These are phyloP conservation scores for Tolypocladium amazonense DNA, from an alignment of 2,329 filamentous ascomycete species.

Conservation along the genomic window DNA sequence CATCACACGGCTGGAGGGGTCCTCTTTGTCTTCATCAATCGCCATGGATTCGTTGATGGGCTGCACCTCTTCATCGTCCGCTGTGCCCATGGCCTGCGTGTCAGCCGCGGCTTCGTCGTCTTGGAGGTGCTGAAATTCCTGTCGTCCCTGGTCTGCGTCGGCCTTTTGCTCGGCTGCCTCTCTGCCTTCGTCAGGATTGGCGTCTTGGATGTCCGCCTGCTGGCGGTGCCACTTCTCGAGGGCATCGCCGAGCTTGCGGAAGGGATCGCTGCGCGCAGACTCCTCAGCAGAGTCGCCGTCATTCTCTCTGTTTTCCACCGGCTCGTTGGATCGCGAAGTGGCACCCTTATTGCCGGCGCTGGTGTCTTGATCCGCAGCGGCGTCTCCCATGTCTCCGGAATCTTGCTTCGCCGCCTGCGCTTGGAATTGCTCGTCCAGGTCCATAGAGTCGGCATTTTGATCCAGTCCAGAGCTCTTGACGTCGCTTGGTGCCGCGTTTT, in stretches of 20 bases:
- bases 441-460: slow-evolving; percentile 50
- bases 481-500: slow-evolving; percentile 55
- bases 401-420: slow-evolving; percentile 53
- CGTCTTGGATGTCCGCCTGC: slow-evolving; percentile 67
- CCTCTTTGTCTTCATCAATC: slow-evolving; percentile 59
- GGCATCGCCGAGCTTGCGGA: slow-evolving; percentile 90
- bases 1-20: slow-evolving; percentile 34
- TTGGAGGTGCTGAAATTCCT: slow-evolving; percentile 89
- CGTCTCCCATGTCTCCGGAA: slow-evolving; percentile 54
- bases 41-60: slow-evolving; percentile 84
- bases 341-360: slow-evolving; percentile 53
- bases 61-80: slow-evolving; percentile 76
- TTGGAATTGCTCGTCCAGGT: slow-evolving; percentile 51
- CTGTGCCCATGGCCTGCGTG: slow-evolving; percentile 81
- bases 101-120: slow-evolving; percentile 76
- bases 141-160: slow-evolving; percentile 62
- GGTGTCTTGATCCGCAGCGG: slow-evolving; percentile 52
- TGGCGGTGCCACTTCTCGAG: slow-evolving; percentile 88
- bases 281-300: slow-evolving; percentile 31
- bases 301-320: slow-evolving; percentile 33
- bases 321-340: slow-evolving; percentile 36
- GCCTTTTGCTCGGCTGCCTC: slow-evolving; percentile 30
- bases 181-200: slow-evolving; percentile 35
- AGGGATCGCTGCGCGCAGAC: slow-evolving; percentile 51
- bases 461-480: slow-evolving; percentile 54